Evolutionary conservation across 2,329 filamentous ascomycete genomes (phyloP).

Genomic region (Fusarium sp.): DNA sequence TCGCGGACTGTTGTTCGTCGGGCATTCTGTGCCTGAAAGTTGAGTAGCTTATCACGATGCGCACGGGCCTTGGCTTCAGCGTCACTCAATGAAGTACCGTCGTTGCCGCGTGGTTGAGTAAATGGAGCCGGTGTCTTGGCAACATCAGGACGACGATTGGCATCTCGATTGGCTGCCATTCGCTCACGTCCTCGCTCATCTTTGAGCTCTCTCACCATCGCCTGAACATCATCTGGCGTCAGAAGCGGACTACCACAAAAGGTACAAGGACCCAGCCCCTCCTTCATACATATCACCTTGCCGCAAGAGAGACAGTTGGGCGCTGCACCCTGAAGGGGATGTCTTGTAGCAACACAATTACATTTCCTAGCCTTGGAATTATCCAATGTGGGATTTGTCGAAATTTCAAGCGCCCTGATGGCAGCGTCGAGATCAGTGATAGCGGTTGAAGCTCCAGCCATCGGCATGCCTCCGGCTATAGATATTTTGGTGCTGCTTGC

Average conservation of each 20-base stretch:
- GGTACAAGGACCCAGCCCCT: slow-evolving; percentile 94
- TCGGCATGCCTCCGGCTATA: slow-evolving; percentile 82
- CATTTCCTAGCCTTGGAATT: slow-evolving; percentile 75
- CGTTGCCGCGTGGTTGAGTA: slow-evolving; percentile 60
- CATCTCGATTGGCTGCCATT: slow-evolving; percentile 83
- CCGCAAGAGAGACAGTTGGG: slow-evolving; percentile 95
- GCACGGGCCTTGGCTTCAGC: slow-evolving; percentile 79
- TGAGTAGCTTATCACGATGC: slow-evolving; percentile 85
- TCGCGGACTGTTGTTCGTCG: slow-evolving; percentile 87
- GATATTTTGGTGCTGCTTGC: slow-evolving; percentile 74
- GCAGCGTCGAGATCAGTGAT: slow-evolving; percentile 82
- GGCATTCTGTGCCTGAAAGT: slow-evolving; percentile 89
- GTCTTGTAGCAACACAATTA: slow-evolving; percentile 88
- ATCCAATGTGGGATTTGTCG: slow-evolving; percentile 83
- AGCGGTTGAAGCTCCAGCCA: slow-evolving; percentile 84
- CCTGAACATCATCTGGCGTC: slow-evolving; percentile 80
- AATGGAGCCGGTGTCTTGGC: slow-evolving; percentile 74
- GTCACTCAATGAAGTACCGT: slow-evolving; percentile 61
- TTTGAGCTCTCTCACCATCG: slow-evolving; percentile 86
- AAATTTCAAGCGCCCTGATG: slow-evolving; percentile 90
- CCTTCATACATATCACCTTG: slow-evolving; percentile 94
- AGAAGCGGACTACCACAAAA: slow-evolving; percentile 86
- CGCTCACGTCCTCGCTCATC: slow-evolving; percentile 90
- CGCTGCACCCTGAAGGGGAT: slow-evolving; percentile 90
- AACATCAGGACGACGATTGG: slow-evolving; percentile 77